phyloP scores from a whole-genome alignment of 495 filamentous ascomycete genomes.

The Hypoxylon cercidicola region DNA sequence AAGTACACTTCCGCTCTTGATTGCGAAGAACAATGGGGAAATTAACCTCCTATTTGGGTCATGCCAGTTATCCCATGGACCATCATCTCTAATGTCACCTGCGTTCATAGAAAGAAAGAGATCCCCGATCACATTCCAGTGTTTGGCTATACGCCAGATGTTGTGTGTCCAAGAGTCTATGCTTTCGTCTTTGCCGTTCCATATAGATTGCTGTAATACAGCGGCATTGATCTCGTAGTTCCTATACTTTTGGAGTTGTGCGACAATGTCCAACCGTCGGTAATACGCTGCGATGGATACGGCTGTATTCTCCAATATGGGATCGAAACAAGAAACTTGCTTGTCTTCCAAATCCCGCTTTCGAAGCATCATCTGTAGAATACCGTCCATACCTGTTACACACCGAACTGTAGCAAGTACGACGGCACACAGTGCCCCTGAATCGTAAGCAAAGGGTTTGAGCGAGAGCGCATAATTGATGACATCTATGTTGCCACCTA shows the following conservation, averaged over 20 bases:
- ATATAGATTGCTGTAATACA: not conserved
- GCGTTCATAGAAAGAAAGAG: too few relatives aligned
- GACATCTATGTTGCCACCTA: slow-evolving; percentile 11
- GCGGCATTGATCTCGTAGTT: not conserved
- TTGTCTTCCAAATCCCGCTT: not conserved
- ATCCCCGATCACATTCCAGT: too few relatives aligned
- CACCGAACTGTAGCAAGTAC: not conserved
- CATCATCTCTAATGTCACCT: not conserved
- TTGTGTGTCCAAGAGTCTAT: not conserved
- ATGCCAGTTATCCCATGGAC: slow-evolving; percentile 12
- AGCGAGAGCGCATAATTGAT: slow-evolving; percentile 14
- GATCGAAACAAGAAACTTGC: not conserved
- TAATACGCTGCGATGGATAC: slow-evolving; percentile 2
- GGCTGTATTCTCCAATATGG: slow-evolving; percentile 6
- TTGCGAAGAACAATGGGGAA: slow-evolving; percentile 1
- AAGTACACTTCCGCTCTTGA: not conserved
- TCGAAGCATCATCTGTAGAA: slow-evolving; percentile 8
- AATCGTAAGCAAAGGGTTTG: slow-evolving; percentile 9
- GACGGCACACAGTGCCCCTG: slow-evolving; percentile 21
- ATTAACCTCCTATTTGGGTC: not conserved
- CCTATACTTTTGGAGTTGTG: not conserved
- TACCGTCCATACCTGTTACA: not conserved
- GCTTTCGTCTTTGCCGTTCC: not conserved
- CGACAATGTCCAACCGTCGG: slow-evolving; percentile 11
- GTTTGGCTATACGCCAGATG: too few relatives aligned